A percentile compares a stretch with the other conserved stretches of the same genome.
These are phyloP conservation scores for Microcera coccophila DNA, from an alignment of 2,329 filamentous ascomycete genomes.

Conservation along the genomic window DNA sequence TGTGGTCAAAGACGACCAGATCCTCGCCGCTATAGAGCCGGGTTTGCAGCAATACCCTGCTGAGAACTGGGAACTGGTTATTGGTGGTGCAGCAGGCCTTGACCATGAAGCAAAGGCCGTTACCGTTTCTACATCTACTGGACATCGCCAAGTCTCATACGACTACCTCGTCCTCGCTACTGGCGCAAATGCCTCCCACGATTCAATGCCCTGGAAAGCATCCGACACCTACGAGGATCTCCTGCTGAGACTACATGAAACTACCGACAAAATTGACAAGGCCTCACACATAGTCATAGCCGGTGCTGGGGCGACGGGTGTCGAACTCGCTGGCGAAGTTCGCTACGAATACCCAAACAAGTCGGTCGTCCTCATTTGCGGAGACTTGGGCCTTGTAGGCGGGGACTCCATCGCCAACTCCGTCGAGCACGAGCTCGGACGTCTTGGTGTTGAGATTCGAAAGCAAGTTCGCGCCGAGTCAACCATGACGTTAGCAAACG, in stretches of 20 bases:
- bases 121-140: conserved; percentile 33
- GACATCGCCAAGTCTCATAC: conserved; percentile 39
- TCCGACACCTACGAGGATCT: conserved; percentile 45
- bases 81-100: conserved; percentile 45
- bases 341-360: conserved; percentile 49
- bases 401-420: conserved; percentile 42
- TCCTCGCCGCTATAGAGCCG: conserved; percentile 47
- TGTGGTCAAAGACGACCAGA: conserved; percentile 45
- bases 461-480: conserved; percentile 39
- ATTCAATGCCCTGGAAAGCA: conserved; percentile 51
- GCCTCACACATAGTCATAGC: conserved; percentile 54
- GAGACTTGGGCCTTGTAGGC: conserved; percentile 38
- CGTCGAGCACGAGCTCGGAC: conserved; percentile 48
- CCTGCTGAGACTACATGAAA: conserved; percentile 37
- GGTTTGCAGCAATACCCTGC: conserved; percentile 49
- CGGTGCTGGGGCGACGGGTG: conserved; percentile 53
- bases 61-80: conserved; percentile 48
- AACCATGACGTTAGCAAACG: conserved; percentile 34
- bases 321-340: conserved; percentile 54
- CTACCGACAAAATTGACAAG: conserved; percentile 38
- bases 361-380: conserved; percentile 46
- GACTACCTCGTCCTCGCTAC: conserved; percentile 58
- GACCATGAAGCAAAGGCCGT: conserved; percentile 40
- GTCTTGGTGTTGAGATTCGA: conserved; percentile 49
- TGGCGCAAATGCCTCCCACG: conserved; percentile 42